Percentiles rank a stretch among this genome's conserved stretches.
These are phyloP conservation scores for Globisporangium takayamanum DNA, from an alignment of 352 stramenopile genomes.

Conservation along the genomic window DNA sequence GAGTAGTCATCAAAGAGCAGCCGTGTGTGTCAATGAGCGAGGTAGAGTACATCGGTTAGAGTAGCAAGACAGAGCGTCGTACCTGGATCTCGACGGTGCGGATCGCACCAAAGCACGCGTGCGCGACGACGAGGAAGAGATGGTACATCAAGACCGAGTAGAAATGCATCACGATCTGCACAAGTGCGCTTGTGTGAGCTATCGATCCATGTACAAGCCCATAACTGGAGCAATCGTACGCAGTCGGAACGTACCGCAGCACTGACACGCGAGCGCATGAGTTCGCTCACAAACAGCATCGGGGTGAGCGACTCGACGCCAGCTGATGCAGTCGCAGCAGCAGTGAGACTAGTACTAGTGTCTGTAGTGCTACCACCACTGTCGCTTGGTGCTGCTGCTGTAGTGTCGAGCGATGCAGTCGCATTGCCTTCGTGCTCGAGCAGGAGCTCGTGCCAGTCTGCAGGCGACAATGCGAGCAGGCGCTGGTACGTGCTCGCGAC, in stretches of 20 bases:
- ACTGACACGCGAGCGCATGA: constrained; percentile 51
- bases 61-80: not conserved
- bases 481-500: constrained; percentile 38
- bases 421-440: constrained; percentile 7
- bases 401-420: constrained; percentile 2
- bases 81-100: constrained; percentile 52
- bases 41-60: not conserved
- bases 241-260: constrained; percentile 32
- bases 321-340: not conserved
- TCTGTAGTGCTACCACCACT: not conserved
- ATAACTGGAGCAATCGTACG: constrained; percentile 4
- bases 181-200: not conserved
- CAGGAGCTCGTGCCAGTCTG: constrained; percentile 8
- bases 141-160: constrained; percentile 67
- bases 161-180: constrained; percentile 66
- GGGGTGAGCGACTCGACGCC: constrained; percentile 4
- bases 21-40: not conserved
- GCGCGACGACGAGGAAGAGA: constrained; percentile 44
- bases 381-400: not conserved
- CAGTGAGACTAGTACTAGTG: not conserved
- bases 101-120: constrained; percentile 36
- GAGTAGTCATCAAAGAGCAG: not conserved
- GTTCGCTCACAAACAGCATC: constrained; percentile 30
- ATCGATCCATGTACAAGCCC: constrained; percentile 5
- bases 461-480: constrained; percentile 17